These are phyloP conservation scores for slime mould (Dictyostelium discoideum) DNA, from an alignment of 78 protist genomes.

Conservation along the genomic window DNA sequence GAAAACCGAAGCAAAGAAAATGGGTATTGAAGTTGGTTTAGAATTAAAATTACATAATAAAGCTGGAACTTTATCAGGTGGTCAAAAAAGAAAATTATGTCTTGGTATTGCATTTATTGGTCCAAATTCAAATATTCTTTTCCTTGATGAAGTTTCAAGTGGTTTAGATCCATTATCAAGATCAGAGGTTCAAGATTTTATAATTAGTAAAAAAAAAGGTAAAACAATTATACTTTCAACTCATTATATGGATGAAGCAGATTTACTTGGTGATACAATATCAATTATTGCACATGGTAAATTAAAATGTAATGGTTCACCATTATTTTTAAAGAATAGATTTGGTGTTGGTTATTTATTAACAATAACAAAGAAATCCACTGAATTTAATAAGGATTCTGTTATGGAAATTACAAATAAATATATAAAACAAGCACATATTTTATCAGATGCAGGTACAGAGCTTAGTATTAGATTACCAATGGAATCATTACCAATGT, in stretches of 20 bases:
- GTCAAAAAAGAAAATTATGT: constrained; percentile 88
- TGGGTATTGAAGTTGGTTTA: constrained; percentile 44
- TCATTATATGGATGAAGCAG: constrained; percentile 97
- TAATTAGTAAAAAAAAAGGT: constrained; percentile 48
- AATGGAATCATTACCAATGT: not conserved
- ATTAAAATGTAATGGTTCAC: constrained; percentile 82
- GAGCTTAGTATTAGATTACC: constrained; percentile 20
- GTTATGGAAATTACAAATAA: not conserved
- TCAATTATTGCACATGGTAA: constrained; percentile 93
- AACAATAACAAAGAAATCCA: not conserved
- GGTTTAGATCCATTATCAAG: constrained; percentile 80
- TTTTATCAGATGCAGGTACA: constrained; percentile 40
- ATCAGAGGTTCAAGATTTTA: constrained; percentile 87
- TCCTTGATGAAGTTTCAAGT: constrained; percentile 45
- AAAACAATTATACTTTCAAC: constrained; percentile 89
- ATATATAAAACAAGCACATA: not conserved
- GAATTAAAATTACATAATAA: constrained; percentile 11
- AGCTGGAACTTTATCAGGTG: constrained; percentile 81
- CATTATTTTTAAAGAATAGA: constrained; percentile 84
- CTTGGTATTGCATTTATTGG: constrained; percentile 89
- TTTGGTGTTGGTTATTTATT: constrained; percentile 95
- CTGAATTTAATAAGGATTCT: not conserved
- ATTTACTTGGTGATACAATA: constrained; percentile 93
- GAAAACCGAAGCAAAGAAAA: constrained; percentile 67
- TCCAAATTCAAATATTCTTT: constrained; percentile 50